Percentiles rank a stretch among this genome's conserved stretches.
These are phyloP conservation scores for Pythium oligandrum DNA, from an alignment of 352 stramenopile genomes.

Conservation along the genomic window DNA sequence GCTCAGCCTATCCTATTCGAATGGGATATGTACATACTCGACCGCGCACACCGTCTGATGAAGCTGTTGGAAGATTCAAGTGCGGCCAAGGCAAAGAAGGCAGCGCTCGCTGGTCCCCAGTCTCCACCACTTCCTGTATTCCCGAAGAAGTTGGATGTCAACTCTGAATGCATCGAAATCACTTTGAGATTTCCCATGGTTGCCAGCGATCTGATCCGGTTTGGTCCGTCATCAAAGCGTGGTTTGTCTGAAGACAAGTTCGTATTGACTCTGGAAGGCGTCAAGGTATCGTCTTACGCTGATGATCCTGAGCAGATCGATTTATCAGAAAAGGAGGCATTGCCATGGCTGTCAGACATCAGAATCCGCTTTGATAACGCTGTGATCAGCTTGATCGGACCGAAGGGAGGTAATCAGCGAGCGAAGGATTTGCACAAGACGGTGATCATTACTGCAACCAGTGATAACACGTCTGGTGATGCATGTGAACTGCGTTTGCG, in stretches of 20 bases:
- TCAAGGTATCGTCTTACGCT: slow-evolving; percentile 42
- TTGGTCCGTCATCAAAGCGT: slow-evolving; percentile 68
- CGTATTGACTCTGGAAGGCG: slow-evolving; percentile 55
- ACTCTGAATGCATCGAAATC: slow-evolving; percentile 66
- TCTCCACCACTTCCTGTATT: slow-evolving; percentile 10
- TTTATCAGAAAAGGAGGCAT: slow-evolving; percentile 3
- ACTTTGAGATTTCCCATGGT: slow-evolving; percentile 83
- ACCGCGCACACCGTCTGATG: slow-evolving; percentile 69
- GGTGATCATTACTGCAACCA: slow-evolving; percentile 14
- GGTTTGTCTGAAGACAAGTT: slow-evolving; percentile 82
- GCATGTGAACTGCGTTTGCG: slow-evolving; percentile 17
- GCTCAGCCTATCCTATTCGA: slow-evolving; percentile 73
- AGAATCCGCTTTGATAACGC: slow-evolving; percentile 46
- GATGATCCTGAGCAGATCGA: slow-evolving; percentile 2
- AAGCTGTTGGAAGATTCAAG: slow-evolving; percentile 60
- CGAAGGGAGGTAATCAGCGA: slow-evolving; percentile 53
- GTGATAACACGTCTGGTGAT: slow-evolving; percentile 20
- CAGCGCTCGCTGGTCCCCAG: slow-evolving; percentile 1
- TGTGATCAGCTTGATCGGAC: slow-evolving; percentile 41
- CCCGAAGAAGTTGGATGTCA: slow-evolving; percentile 58
- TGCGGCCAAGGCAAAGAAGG: slow-evolving; percentile 22
- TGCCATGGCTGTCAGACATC: slow-evolving; percentile 76
- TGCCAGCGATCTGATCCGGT: slow-evolving; percentile 76
- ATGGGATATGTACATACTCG: slow-evolving; percentile 85
- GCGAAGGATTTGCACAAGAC: slow-evolving; percentile 31